phyloP scores from a whole-genome alignment of 1,284 basidiomycete species.

The Boletus sp. region DNA sequence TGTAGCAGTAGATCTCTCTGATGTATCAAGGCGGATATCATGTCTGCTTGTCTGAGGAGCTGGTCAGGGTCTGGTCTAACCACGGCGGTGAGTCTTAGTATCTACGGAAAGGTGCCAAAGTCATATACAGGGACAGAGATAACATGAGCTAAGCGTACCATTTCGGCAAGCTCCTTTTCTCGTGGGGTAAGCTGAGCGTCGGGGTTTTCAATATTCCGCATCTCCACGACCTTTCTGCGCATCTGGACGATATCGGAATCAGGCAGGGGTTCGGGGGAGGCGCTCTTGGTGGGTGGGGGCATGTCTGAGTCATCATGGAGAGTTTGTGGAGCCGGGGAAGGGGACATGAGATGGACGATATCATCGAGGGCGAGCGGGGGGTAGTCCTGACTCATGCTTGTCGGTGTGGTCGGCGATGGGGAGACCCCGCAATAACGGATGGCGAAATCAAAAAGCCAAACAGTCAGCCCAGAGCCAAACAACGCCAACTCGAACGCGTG shows the following conservation, averaged over 20 bases:
- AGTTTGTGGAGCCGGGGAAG: conserved; percentile 36
- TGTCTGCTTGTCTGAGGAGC: conserved; percentile 57
- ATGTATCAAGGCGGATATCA: conserved; percentile 51
- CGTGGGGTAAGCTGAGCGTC: conserved; percentile 26
- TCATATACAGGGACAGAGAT: conserved; percentile 9
- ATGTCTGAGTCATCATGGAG: conserved; percentile 21
- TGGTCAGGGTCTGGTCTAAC: conserved; percentile 45
- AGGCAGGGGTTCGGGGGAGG: conserved; percentile 23
- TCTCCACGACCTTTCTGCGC: conserved; percentile 19
- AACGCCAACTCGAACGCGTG: conserved; percentile 36
- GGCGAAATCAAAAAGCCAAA: conserved; percentile 36
- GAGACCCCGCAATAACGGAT: conserved; percentile 8
- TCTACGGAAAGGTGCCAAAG: conserved; percentile 36
- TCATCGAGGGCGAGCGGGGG: conserved; percentile 40
- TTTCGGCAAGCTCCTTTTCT: conserved; percentile 56
- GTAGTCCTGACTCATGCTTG: conserved; percentile 33
- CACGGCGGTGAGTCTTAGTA: conserved; percentile 48
- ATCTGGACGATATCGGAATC: conserved; percentile 28
- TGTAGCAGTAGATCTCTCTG: conserved; percentile 59
- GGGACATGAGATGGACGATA: conserved; percentile 42
- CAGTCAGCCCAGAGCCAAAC: conserved; percentile 19
- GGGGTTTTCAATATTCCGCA: conserved; percentile 5
- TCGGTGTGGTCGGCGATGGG: neutral
- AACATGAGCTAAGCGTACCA: conserved; percentile 43
- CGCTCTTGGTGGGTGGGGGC: conserved; percentile 12